Base-by-base conservation (phyloP, 495 filamentous ascomycete species). In the Aspergillus baeticus region DNA sequence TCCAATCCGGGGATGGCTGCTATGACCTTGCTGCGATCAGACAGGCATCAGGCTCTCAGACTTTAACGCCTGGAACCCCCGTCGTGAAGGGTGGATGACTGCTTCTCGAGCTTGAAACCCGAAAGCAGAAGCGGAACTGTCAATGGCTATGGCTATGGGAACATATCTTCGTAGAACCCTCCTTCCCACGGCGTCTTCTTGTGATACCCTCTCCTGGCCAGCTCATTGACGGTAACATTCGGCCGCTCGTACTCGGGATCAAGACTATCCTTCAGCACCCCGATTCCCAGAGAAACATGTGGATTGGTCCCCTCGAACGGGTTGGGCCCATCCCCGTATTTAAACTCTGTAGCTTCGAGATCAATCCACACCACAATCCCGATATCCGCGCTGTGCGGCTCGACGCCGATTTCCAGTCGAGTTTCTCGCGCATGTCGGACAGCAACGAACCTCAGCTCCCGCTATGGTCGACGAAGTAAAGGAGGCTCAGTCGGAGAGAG, bases 401-500 rank as follows among this genome's bases (percentile, higher is more conserved):
- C 15, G 8, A 39, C 34, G 2, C 47, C 49, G 10, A 57, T 33
- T 14, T 33, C 61, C 53, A 63, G 15, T 18, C 31, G 11, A 56
- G 29, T 41, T 48, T 44, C 15, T 52, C 41, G 2, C 58, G 62
- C 17, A 61, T 57, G 21, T 55, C 58, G 23, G 10, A 20, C 3
- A 64, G 51, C 15, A 58, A 38, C 26, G 29, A 51, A 34, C 50
- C 35, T 23, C 48, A 61, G 20, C 17, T 41, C n/a, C 48, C 54
- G 22, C 55, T 47, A 20, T 47, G 4, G 37, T 61, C 51, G 34
- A 60, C 6, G 23, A 65, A 65, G 39, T 46, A 21, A 7, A 65
- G 47, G 10, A 61, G 38, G 38, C 61, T 60, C 13, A 61, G 50
- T 33, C 63, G 42, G 18, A 63, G 29, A 1, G 60, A 63, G 18